phyloP scores from a whole-genome alignment of 2,329 filamentous ascomycete species.

The Sporothrix globosa region DNA sequence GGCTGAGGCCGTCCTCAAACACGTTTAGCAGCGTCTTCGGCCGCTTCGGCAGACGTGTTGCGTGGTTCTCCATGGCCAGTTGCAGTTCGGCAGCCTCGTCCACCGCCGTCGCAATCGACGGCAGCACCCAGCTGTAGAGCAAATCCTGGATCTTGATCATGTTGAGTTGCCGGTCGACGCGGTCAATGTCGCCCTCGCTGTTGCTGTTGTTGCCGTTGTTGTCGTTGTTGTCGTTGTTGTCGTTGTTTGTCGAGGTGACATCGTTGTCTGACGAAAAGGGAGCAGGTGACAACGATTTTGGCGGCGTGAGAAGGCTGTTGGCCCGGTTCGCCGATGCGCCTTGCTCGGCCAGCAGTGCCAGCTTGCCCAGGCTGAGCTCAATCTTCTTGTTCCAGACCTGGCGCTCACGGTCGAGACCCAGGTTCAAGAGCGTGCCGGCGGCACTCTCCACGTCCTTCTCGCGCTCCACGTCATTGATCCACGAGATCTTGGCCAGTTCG shows the following conservation, averaged over 20 bases:
- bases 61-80: conserved; percentile 71
- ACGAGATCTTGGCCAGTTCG: conserved; percentile 76
- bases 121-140: conserved; percentile 71
- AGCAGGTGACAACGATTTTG: conserved; percentile 15
- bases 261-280: not conserved
- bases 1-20: conserved; percentile 70
- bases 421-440: conserved; percentile 67
- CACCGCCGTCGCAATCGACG: conserved; percentile 70
- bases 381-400: conserved; percentile 93
- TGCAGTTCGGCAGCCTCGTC: conserved; percentile 79
- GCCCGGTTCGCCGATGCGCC: conserved; percentile 40
- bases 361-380: conserved; percentile 84
- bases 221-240: too few relatives aligned
- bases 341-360: conserved; percentile 70
- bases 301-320: conserved; percentile 21
- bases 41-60: conserved; percentile 58
- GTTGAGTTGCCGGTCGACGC: conserved; percentile 65
- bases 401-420: conserved; percentile 72
- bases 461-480: conserved; percentile 88
- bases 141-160: conserved; percentile 79
- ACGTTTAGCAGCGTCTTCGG: conserved; percentile 69
- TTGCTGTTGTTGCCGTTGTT: too few relatives aligned
- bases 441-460: conserved; percentile 77
- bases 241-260: not conserved
- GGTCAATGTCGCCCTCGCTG: conserved; percentile 47